Percentiles rank a stretch among this genome's conserved stretches.
Conservation (phyloP, 139 green algal species). For the Picochlorum sp. region DNA sequence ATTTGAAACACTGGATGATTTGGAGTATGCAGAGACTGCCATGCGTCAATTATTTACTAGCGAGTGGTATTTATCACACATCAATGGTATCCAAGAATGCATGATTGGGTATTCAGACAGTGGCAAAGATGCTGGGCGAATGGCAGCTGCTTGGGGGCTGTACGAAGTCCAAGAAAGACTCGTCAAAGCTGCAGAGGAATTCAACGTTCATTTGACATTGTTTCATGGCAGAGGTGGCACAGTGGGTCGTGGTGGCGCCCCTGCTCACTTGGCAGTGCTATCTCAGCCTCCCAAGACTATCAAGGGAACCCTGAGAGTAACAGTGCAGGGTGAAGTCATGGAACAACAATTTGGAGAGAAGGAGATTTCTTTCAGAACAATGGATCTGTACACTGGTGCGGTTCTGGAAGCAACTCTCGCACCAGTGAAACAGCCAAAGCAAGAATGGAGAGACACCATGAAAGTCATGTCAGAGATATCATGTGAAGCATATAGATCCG, state of each 20-base stretch:
- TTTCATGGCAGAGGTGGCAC: slow-evolving; percentile 94
- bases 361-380: slow-evolving; percentile 49
- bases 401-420: slow-evolving; percentile 70
- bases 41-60: slow-evolving; percentile 48
- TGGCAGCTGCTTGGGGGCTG: slow-evolving; percentile 86
- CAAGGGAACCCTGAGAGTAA: slow-evolving; percentile 80
- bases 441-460: slow-evolving; percentile 67
- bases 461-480: slow-evolving; percentile 50
- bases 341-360: slow-evolving; percentile 73
- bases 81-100: slow-evolving; percentile 47
- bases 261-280: slow-evolving; percentile 88
- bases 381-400: slow-evolving; percentile 80
- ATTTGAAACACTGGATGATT: slow-evolving; percentile 91
- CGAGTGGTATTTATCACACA: slow-evolving; percentile 51
- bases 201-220: slow-evolving; percentile 74
- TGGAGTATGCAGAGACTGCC: slow-evolving; percentile 51
- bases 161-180: slow-evolving; percentile 58
- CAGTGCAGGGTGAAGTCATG: slow-evolving; percentile 78
- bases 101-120: slow-evolving; percentile 98
- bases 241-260: slow-evolving; percentile 88
- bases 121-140: slow-evolving; percentile 91
- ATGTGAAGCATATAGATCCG: slow-evolving; percentile 52
- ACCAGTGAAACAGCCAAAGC: slow-evolving; percentile 25
- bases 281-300: slow-evolving; percentile 83
- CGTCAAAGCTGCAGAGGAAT: slow-evolving; percentile 20